Evolutionary conservation across 2,329 filamentous ascomycete species (phyloP), one percentile per base, ranked within the genome.

Genomic region (Microdochium bolleyi): DNA sequence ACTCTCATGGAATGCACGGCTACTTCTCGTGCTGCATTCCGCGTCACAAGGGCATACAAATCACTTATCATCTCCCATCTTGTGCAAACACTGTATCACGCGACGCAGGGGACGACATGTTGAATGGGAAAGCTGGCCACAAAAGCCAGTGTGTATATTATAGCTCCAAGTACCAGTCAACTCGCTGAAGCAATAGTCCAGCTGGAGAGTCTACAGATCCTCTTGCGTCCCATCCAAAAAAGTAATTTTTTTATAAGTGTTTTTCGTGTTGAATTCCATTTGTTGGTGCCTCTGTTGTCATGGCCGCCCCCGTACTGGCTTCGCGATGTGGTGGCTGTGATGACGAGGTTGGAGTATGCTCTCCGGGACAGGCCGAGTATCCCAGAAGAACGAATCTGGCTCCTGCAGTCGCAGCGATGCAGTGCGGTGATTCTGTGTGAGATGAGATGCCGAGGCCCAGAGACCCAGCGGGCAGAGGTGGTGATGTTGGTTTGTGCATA

Each of bases 401-500:
- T 65, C 62, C 63, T 65, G 62, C 62, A 52, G 58, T 64, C 60
- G 63, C 57, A 62, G 61, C 58, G 62, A 64, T 64, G 63, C 62
- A 64, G 63, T 64, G 62, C 61, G 54, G 50, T 57, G 57, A 52
- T 53, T 57, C 49, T 51, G 37, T 51, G 37, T 37, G 24, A n/a
- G 53, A 52, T 58, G 55, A 49, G 51, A 52, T 21, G 24, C 24
- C 8, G 24, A 16, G 5, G 14, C 48, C 25, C 22, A 24, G 3
- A 27, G 27, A 19, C 3, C 48, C 24, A 30, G 5, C 14, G 24
- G 48, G n/a, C 10, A n/a, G 48, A 21, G 8, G 41, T 7, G 41
- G 16, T 19, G 41, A 19, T 16, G 16, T 24, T 8, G 41, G 21
- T 46, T 16, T 11, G 41, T 4, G 41, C 22, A 21, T 16, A 8